phyloP scores from a whole-genome alignment of 148 eudicot genomes.

The Cornus kousa region DNA sequence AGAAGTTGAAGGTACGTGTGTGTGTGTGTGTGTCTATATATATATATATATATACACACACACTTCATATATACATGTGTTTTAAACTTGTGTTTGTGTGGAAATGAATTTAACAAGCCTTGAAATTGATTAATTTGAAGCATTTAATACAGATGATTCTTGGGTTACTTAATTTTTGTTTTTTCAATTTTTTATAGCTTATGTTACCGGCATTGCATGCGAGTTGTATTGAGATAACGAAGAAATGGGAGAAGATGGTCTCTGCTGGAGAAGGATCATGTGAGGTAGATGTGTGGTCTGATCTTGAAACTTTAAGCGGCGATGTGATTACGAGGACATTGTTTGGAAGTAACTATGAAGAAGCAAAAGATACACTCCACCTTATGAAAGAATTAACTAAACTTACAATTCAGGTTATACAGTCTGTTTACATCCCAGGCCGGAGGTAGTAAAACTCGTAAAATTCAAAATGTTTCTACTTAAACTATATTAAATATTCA shows the following conservation, averaged over 20 bases:
- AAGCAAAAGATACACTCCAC: constrained; percentile 46
- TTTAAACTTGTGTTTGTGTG: not conserved
- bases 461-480: not conserved
- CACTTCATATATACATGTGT: too few species aligned
- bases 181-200: constrained; percentile 25
- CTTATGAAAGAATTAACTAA: constrained; percentile 42
- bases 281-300: constrained; percentile 54
- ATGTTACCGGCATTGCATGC: constrained; percentile 38
- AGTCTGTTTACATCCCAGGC: constrained; percentile 41
- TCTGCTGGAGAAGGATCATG: constrained; percentile 8
- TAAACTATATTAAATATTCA: too few species aligned
- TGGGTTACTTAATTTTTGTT: too few species aligned
- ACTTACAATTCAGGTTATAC: not conserved
- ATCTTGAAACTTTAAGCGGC: constrained; percentile 33
- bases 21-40: too few species aligned
- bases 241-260: constrained; percentile 41
- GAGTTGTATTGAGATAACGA: constrained; percentile 24
- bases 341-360: constrained; percentile 47
- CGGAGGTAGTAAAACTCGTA: constrained; percentile 24
- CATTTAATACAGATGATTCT: too few species aligned
- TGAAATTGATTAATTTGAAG: too few species aligned
- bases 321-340: constrained; percentile 55
- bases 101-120: not conserved
- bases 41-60: too few species aligned
- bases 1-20: constrained; percentile 34